These are phyloP conservation scores for Trichoderma sp. DNA, from an alignment of 2,329 filamentous ascomycete species.

Conservation along the genomic window DNA sequence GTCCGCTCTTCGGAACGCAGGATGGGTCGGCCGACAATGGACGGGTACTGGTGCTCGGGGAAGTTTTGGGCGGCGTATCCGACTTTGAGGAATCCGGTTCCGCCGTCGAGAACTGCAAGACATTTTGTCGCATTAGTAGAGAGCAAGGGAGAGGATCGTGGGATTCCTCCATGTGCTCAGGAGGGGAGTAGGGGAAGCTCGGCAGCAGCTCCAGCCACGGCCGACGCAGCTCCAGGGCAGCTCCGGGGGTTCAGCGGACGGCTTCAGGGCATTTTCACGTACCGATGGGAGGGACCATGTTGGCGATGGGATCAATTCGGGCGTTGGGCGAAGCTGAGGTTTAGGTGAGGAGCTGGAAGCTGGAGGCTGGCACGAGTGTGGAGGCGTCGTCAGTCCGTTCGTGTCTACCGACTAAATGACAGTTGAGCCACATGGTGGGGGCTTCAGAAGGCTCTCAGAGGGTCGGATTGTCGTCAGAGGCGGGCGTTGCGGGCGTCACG, in stretches of 20 bases:
- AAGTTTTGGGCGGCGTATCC: conserved; percentile 99
- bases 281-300: conserved; percentile 60
- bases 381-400: conserved; percentile 21
- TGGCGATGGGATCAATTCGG: conserved; percentile 31
- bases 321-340: not conserved
- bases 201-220: not conserved
- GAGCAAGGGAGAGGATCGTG: not conserved
- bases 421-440: conserved; percentile 34
- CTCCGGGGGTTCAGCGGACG: not conserved
- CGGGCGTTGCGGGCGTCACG: conserved; percentile 39
- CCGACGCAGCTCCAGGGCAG: not conserved
- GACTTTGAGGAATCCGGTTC: conserved; percentile 99
- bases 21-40: conserved; percentile 96
- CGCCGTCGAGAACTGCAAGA: conserved; percentile 89
- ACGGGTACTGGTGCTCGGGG: conserved; percentile 97
- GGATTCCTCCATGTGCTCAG: not conserved
- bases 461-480: conserved; percentile 39
- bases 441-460: not conserved
- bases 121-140: not conserved
- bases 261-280: conserved; percentile 31
- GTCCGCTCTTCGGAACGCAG: conserved; percentile 88
- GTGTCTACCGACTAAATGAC: not conserved
- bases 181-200: conserved; percentile 13
- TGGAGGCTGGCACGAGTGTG: conserved; percentile 17
- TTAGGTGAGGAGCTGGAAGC: not conserved